These are phyloP conservation scores for Gossypium gossypioides DNA, from an alignment of 441 rosid genomes.

Conservation along the genomic window DNA sequence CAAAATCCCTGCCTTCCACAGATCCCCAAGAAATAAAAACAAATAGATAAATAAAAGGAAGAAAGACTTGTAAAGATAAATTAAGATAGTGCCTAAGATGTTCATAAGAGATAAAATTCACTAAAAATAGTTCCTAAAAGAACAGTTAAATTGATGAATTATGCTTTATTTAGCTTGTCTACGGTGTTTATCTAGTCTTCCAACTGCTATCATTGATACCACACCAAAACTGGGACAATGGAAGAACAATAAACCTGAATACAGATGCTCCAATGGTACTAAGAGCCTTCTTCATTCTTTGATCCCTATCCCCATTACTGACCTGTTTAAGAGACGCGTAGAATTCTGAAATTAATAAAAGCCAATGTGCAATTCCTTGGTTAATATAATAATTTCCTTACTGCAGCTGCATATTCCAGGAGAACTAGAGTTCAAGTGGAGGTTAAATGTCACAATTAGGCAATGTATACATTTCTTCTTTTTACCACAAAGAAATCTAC, in stretches of 20 bases:
- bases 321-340: conserved; percentile 31
- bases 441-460: neutral
- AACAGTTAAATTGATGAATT: neutral
- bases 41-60: neutral
- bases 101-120: neutral
- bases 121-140: neutral
- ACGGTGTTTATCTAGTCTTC: neutral
- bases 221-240: neutral
- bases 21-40: neutral
- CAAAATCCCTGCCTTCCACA: neutral
- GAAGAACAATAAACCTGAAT: conserved; percentile 41
- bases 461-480: neutral
- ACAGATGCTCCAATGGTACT: conserved; percentile 75
- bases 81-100: neutral
- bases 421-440: neutral
- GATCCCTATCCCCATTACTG: conserved; percentile 46
- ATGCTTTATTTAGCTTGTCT: neutral
- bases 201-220: neutral
- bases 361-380: neutral
- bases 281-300: conserved; percentile 48
- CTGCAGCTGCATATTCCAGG: neutral
- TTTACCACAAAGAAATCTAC: neutral
- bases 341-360: neutral
- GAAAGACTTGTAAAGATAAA: neutral
- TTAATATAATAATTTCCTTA: neutral